These are phyloP conservation scores for Cutaneotrichosporon cavernicola DNA, from an alignment of 1,284 basidiomycete genomes.

Conservation along the genomic window DNA sequence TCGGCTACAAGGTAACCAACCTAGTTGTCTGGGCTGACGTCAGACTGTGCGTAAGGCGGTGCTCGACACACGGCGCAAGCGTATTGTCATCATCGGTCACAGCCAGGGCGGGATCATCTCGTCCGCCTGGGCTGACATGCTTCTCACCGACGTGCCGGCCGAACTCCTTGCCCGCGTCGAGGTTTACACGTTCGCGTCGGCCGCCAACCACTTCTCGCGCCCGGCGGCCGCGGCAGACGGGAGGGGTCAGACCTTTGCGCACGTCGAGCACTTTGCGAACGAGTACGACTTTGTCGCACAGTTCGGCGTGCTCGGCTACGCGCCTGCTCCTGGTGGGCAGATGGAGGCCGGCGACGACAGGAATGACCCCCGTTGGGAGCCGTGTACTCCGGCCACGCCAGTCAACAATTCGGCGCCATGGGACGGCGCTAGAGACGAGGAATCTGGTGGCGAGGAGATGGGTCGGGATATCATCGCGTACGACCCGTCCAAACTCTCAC, in stretches of 20 bases:
- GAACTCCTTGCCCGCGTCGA: slow-evolving; percentile 41
- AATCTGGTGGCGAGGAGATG: background rate
- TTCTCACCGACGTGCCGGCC: slow-evolving; percentile 18
- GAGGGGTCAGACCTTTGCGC: slow-evolving; percentile 22
- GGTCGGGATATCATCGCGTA: background rate
- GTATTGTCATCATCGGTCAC: slow-evolving; percentile 42
- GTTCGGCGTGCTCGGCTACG: slow-evolving; percentile 30
- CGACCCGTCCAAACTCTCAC: background rate
- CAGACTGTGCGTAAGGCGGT: slow-evolving; percentile 21
- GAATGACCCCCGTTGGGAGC: background rate
- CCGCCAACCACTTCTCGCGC: slow-evolving; percentile 42
- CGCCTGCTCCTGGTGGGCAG: background rate
- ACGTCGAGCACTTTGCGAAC: slow-evolving; percentile 45
- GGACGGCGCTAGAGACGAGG: slow-evolving; percentile 1
- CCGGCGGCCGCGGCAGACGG: slow-evolving; percentile 14
- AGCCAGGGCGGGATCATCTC: slow-evolving; percentile 44
- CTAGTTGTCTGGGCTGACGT: background rate
- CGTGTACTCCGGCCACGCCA: background rate
- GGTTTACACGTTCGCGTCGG: slow-evolving; percentile 45
- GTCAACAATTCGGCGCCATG: background rate
- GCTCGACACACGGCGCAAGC: slow-evolving; percentile 26
- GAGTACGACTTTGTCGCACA: slow-evolving; percentile 36
- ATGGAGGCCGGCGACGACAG: background rate
- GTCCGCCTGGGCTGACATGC: slow-evolving; percentile 28
- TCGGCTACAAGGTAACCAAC: slow-evolving; percentile 24